These are phyloP conservation scores for Talaromyces sp. DNA, from an alignment of 2,329 filamentous ascomycete species.

Conservation along the genomic window DNA sequence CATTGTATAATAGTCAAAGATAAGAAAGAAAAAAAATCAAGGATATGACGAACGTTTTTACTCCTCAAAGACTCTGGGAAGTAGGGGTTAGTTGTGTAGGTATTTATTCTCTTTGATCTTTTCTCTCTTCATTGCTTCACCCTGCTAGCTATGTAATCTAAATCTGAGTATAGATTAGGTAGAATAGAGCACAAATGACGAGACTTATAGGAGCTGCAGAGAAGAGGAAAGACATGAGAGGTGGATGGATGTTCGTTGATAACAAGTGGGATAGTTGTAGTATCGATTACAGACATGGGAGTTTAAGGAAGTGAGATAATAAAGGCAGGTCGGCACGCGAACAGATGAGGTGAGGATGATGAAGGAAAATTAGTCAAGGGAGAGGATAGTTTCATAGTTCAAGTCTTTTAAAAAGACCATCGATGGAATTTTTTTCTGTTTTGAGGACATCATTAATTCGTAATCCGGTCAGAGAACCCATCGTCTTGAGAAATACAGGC, in stretches of 20 bases:
- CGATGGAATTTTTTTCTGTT: conserved; percentile 8
- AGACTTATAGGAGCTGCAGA: background rate
- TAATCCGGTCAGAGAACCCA: conserved; percentile 16
- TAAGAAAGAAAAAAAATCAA: background rate
- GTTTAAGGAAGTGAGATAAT: background rate
- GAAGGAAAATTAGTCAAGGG: background rate
- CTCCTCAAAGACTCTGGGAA: too few relatives aligned
- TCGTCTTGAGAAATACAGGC: conserved; percentile 7
- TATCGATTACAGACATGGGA: background rate
- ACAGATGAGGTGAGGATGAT: background rate
- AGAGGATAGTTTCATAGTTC: background rate
- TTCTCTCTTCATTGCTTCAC: background rate
- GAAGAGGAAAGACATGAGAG: background rate
- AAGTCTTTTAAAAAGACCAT: background rate
- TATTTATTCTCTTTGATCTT: background rate
- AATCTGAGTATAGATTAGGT: too few relatives aligned
- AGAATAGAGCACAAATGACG: background rate
- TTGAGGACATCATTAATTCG: conserved; percentile 19
- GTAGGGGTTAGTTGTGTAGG: too few relatives aligned
- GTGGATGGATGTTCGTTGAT: background rate
- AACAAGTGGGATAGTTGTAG: background rate
- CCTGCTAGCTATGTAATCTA: background rate
- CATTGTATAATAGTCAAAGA: background rate
- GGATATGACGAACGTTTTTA: background rate
- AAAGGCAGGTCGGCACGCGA: background rate